Base-by-base conservation (phyloP, 768 basidiomycete genomes). In the Boletus speciosus region DNA sequence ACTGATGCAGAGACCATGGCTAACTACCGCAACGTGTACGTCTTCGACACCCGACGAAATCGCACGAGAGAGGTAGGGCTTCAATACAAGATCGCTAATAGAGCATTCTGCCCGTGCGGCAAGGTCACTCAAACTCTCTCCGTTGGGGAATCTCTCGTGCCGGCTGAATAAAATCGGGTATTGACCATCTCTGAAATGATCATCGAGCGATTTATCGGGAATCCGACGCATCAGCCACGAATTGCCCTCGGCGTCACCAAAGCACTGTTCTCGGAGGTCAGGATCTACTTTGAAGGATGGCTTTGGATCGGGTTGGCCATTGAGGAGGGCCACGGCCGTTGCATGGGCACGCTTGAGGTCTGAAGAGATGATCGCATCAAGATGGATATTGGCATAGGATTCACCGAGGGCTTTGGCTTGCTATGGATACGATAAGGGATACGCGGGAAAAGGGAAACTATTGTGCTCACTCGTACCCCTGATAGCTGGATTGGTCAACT, bases 1-100 rank as follows among this genome's bases (percentile, higher is more conserved):
- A 27, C 71, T 73, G 42, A 91, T 85, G 67, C 83, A 84, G 21
- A 88, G 60, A 0, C 90, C 88, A 67, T 93, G 90, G 69, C 88
- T 89, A 44, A 90, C 83, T 37, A 91, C 61, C 1, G 82, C 87
- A 25, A 90, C 66, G 56, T 84, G 85, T 7, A 76, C 63, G 34
- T 73, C 73, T 40, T 70, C 62, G 53, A 54, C 68, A 35, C 73
- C 71, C n/a, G 71, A 66, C 50, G 71, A 71, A 21, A 71, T 71
- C 1, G 75, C 76, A 21, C 74, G 62, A 65, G 67, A 57, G n/a
- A 89, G 69, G 59, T 85, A 77, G 4, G 84, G 80, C 36, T 59
- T 58, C 60, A 86, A 61, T 9, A 89, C 63, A 16, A 85, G 62
- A 5, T 82, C 74, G 10, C 78, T 65, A 29, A 89, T 69, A 15